phyloP scores from a whole-genome alignment of 1,284 basidiomycete genomes.

The Coniferiporia weirii region DNA sequence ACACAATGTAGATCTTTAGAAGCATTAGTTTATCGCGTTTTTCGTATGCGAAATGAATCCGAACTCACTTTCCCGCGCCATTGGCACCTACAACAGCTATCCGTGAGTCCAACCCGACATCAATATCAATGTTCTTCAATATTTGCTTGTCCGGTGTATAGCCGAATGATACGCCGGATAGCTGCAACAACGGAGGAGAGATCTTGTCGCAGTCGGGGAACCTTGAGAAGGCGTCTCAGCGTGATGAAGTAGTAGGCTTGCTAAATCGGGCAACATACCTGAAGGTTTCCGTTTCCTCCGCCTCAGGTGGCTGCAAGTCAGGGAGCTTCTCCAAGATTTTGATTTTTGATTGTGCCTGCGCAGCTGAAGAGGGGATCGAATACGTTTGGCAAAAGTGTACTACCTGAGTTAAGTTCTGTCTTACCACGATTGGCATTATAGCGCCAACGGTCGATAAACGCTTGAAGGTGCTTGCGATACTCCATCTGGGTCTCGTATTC shows the following conservation, averaged over 20 bases:
- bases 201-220: constrained; percentile 95
- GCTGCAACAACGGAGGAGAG: constrained; percentile 92
- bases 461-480: constrained; percentile 92
- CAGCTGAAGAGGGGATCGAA: constrained; percentile 40
- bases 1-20: constrained; percentile 13
- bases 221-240: constrained; percentile 31
- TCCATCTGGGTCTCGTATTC: constrained; percentile 96
- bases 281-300: constrained; percentile 87
- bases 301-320: constrained; percentile 87
- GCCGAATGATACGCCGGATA: constrained; percentile 89
- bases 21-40: not conserved
- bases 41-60: not conserved
- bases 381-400: not conserved
- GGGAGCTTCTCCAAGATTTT: constrained; percentile 98
- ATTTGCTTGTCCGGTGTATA: constrained; percentile 81
- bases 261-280: constrained; percentile 18
- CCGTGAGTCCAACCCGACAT: constrained; percentile 84
- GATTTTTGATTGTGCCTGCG: constrained; percentile 95
- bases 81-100: constrained; percentile 89
- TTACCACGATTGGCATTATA: constrained; percentile 87
- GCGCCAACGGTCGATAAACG: constrained; percentile 96
- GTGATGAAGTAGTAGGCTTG: constrained; percentile 3
- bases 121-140: constrained; percentile 81
- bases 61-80: constrained; percentile 63
- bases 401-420: constrained; percentile 19